Evolutionary conservation across 345 rosid species (phyloP).

Genomic region (Cardamine resedifolia): DNA sequence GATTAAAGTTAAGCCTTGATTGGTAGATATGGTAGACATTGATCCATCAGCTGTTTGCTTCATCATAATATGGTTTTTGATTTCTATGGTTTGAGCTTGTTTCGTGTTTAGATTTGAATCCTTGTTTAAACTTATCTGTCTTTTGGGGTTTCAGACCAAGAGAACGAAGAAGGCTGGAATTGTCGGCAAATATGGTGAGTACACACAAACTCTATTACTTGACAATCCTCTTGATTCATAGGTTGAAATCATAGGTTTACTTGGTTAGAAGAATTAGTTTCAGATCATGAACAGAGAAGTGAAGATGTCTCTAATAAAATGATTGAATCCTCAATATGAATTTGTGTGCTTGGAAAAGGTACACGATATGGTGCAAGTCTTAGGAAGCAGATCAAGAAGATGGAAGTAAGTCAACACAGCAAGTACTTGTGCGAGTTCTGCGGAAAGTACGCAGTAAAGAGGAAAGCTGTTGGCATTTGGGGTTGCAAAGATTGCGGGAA

Average conservation of each 20-base stretch:
- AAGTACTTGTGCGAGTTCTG: constrained; percentile 86
- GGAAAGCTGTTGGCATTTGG: constrained; percentile 73
- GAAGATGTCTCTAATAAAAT: background rate
- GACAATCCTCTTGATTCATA: background rate
- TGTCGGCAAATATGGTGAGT: constrained; percentile 56
- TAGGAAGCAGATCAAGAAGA: constrained; percentile 87
- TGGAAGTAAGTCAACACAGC: constrained; percentile 89
- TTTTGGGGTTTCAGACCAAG: constrained; percentile 47
- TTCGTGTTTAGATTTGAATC: background rate
- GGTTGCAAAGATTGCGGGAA: constrained; percentile 70
- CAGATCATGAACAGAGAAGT: background rate
- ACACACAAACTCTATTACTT: background rate
- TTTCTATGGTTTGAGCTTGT: background rate
- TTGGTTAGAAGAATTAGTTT: background rate
- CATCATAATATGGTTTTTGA: background rate
- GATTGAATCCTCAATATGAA: background rate
- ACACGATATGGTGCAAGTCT: constrained; percentile 89
- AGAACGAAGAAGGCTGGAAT: constrained; percentile 72
- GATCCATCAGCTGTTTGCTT: background rate
- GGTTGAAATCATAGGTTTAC: background rate
- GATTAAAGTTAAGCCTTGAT: background rate
- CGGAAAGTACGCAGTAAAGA: constrained; percentile 71
- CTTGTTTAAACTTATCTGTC: background rate
- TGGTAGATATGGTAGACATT: background rate
- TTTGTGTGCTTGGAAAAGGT: constrained; percentile 39